Conservation (phyloP, 176 grass and related monocot genomes). For the Carex pumila region DNA sequence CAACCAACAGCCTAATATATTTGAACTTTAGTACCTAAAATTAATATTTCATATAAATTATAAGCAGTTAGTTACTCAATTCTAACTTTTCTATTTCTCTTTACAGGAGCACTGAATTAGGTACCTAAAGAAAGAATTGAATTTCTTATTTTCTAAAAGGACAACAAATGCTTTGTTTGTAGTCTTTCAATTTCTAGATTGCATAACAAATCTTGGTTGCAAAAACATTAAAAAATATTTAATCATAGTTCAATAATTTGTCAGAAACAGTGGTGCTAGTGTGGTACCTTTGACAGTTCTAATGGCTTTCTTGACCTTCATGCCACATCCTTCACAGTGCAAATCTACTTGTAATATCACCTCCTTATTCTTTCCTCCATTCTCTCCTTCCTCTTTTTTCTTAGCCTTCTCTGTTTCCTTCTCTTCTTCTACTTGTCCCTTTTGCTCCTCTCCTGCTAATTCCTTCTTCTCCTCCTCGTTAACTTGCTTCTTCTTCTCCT, state of each 20-base stretch:
- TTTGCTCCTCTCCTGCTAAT: background rate
- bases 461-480: background rate
- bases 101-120: background rate
- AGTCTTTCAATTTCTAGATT: no score
- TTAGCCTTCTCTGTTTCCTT: background rate
- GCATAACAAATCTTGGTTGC: no score
- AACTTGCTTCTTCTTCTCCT: background rate
- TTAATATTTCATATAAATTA: background rate
- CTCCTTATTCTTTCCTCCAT: conserved; percentile 6
- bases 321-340: conserved; percentile 65
- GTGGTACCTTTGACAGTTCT: conserved; percentile 27
- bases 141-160: background rate
- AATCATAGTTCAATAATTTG: no score
- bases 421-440: background rate
- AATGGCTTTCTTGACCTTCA: conserved; percentile 40
- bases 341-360: conserved; percentile 47
- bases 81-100: background rate
- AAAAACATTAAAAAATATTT: no score
- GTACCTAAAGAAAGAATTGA: background rate
- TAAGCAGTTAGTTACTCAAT: background rate
- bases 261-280: conserved; percentile 9
- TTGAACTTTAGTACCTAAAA: background rate
- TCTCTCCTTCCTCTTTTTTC: background rate
- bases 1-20: background rate
- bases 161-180: background rate